These are phyloP conservation scores for Brasenia schreberi DNA, from an alignment of 164 flowering plant species.

Conservation along the genomic window DNA sequence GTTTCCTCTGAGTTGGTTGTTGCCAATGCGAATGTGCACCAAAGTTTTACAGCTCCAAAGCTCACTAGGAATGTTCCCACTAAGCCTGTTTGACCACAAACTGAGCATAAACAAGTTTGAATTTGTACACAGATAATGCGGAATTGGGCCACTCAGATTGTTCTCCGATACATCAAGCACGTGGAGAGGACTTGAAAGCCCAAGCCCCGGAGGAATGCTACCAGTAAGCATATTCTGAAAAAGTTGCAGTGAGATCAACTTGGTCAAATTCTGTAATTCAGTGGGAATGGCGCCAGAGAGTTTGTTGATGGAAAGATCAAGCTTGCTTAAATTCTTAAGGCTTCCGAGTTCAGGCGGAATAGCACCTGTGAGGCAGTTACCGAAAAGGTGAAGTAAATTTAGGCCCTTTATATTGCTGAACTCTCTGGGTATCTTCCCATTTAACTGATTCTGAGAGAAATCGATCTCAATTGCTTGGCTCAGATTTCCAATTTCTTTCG, in stretches of 20 bases:
- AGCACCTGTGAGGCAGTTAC: slow-evolving; percentile 66
- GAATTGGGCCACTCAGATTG: slow-evolving; percentile 57
- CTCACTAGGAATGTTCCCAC: slow-evolving; percentile 67
- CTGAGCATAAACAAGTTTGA: slow-evolving; percentile 56
- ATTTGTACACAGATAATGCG: slow-evolving; percentile 49
- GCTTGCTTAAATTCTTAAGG: slow-evolving; percentile 50
- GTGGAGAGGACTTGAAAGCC: slow-evolving; percentile 62
- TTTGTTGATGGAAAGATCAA: slow-evolving; percentile 74
- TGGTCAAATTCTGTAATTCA: slow-evolving; percentile 51
- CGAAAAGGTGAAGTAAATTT: slow-evolving; percentile 50
- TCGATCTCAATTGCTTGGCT: slow-evolving; percentile 57
- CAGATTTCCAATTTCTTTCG: slow-evolving; percentile 76
- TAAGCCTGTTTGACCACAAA: slow-evolving; percentile 54
- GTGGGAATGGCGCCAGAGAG: slow-evolving; percentile 72
- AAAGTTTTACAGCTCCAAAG: slow-evolving; percentile 50
- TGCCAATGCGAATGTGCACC: slow-evolving; percentile 54
- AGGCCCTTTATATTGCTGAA: slow-evolving; percentile 47
- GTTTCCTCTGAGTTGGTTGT: slow-evolving; percentile 60
- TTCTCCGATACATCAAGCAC: slow-evolving; percentile 81
- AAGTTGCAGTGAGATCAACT: slow-evolving; percentile 59
- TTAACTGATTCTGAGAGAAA: slow-evolving; percentile 68
- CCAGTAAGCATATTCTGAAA: slow-evolving; percentile 64
- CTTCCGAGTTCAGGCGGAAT: slow-evolving; percentile 62
- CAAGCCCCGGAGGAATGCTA: slow-evolving; percentile 67
- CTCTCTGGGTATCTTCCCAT: slow-evolving; percentile 73